Evolutionary conservation across 345 rosid genomes (phyloP).

Genomic region (Brassica incana): DNA sequence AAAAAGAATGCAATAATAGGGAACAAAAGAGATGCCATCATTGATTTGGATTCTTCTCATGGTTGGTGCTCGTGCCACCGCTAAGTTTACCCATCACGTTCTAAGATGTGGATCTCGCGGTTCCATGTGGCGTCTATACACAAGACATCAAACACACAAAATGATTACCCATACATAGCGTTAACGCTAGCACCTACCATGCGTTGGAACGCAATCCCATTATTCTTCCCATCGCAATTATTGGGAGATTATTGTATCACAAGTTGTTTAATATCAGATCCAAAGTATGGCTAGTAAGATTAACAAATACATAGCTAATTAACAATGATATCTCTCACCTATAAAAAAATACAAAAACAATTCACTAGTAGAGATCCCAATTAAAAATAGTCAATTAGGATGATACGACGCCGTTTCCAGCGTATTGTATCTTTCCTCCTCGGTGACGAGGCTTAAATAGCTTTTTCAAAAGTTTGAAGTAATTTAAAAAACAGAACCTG

Average conservation of each 20-base stretch:
- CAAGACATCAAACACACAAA: constrained; percentile 15
- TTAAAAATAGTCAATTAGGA: background rate
- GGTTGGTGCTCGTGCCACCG: constrained; percentile 28
- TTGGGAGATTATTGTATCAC: background rate
- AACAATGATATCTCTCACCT: background rate
- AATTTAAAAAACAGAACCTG: background rate
- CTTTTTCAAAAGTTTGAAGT: constrained; percentile 20
- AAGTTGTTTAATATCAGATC: background rate
- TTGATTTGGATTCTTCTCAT: constrained; percentile 13
- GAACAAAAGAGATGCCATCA: background rate
- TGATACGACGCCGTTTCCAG: background rate
- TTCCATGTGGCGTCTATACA: constrained; percentile 23
- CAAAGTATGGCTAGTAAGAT: background rate
- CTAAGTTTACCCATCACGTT: constrained; percentile 9
- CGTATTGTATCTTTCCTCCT: background rate
- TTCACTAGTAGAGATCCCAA: background rate
- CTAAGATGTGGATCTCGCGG: background rate
- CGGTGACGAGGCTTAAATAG: background rate
- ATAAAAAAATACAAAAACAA: background rate
- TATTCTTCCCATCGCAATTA: background rate
- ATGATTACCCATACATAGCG: background rate
- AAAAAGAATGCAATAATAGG: background rate
- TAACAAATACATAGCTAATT: background rate
- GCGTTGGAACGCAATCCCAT: background rate
- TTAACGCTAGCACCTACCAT: no score